Evolutionary conservation across 2,329 filamentous ascomycete species (phyloP).

Genomic region (Leptographium flavum): DNA sequence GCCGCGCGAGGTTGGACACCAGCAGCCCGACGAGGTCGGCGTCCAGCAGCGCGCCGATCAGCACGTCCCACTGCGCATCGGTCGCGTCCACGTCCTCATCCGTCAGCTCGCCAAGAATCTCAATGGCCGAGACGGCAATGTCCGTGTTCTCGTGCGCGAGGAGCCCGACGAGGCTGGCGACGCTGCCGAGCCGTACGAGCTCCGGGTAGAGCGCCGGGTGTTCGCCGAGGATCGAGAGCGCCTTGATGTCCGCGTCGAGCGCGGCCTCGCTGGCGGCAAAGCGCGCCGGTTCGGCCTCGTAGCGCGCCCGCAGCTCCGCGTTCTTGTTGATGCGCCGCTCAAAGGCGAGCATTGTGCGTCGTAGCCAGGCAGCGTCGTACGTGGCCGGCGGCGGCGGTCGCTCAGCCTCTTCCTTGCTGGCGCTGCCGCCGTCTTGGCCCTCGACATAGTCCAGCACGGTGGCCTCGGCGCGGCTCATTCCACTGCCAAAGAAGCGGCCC

Average conservation of each 20-base stretch:
- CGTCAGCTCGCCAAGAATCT: slow-evolving; percentile 80
- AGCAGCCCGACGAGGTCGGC: slow-evolving; percentile 62
- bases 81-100: slow-evolving; percentile 82
- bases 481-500: slow-evolving; percentile 89
- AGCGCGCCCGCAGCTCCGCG: slow-evolving; percentile 73
- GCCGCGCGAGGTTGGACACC: slow-evolving; percentile 61
- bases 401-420: slow-evolving; percentile 31
- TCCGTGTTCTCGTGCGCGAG: slow-evolving; percentile 94
- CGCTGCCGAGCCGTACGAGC: slow-evolving; percentile 61
- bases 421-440: slow-evolving; percentile 26
- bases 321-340: slow-evolving; percentile 89
- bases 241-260: slow-evolving; percentile 77
- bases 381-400: slow-evolving; percentile 48
- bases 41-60: slow-evolving; percentile 54
- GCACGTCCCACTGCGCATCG: slow-evolving; percentile 62
- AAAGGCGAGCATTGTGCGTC: slow-evolving; percentile 66
- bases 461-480: slow-evolving; percentile 66
- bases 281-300: slow-evolving; percentile 64
- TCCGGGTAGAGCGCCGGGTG: slow-evolving; percentile 72
- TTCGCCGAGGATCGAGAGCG: slow-evolving; percentile 72
- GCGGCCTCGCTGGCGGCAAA: slow-evolving; percentile 82
- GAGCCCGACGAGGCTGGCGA: slow-evolving; percentile 60
- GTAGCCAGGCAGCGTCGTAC: slow-evolving; percentile 72
- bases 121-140: slow-evolving; percentile 80
- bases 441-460: slow-evolving; percentile 84